Base-by-base conservation (phyloP, 1,139 yeast species). In the Diutina sp. region DNA sequence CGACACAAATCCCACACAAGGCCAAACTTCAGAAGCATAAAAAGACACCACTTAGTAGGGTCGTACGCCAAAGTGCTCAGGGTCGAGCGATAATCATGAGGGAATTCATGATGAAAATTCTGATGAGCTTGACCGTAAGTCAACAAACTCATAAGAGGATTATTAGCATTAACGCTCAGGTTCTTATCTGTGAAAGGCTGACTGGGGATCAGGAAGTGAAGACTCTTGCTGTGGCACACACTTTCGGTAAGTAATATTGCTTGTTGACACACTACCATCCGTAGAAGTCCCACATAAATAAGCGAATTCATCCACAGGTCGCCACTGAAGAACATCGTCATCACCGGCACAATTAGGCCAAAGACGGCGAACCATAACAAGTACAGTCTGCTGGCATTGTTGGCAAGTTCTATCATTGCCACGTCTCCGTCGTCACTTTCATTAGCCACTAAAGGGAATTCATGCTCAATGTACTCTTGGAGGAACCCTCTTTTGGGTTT, bases 61-160 rank as follows among this genome's bases (percentile, higher is more conserved):
- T 85, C 90, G 64, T 78, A 81, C 1, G 81, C 78, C 62, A 77
- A 76, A 67, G 73, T 66, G 30, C 79, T 73, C 35, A 76, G 69
- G 11, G 71, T 66, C 9, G 82, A 80, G 56, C 85, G 71, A 65
- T 80, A 85, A 65, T 85, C 90, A 60, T 81, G 83, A 1, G 90
- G 87, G 61, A 85, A 85, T 64, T 84, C 90, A 64, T 85, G 90
- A 65, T 85, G 91, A 64, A 81, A 85, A 64, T 84, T 85, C 61
- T 84, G 87, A 62, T 77, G 70, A 8, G 76, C 69, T 66, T 85
- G 90, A 1, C 91, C 91, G 65, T 81, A 82, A 0, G 89, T 81
- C 9, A 85, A 63, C 3, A 83, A 59, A 1, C 84, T 72, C 1
- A 83, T 66, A 6, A 84, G 57, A n/a, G 85, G 84, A 56, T 76